These are phyloP conservation scores for Puya raimondii DNA, from an alignment of 176 grass and related monocot genomes.

Conservation along the genomic window DNA sequence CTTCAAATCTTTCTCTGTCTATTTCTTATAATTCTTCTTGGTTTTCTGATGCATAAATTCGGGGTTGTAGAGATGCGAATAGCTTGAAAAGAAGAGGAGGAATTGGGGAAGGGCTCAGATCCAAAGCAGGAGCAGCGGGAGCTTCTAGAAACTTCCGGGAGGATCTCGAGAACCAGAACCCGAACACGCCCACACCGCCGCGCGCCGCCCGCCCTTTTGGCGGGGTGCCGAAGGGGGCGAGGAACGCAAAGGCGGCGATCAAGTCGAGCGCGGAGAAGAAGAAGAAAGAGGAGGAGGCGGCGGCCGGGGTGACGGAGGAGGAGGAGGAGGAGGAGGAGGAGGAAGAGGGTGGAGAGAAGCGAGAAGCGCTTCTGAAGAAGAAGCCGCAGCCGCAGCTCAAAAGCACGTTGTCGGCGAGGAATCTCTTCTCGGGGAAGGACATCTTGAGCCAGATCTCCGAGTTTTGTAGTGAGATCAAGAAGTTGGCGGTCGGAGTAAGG, in stretches of 20 bases:
- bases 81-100: conserved; percentile 57
- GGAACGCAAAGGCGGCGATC: conserved; percentile 64
- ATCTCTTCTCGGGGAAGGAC: conserved; percentile 86
- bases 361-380: conserved; percentile 29
- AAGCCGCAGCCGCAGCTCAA: conserved; percentile 45
- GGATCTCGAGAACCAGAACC: conserved; percentile 80
- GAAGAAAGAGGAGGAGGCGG: conserved; percentile 23
- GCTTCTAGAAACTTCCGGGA: conserved; percentile 51
- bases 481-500: conserved; percentile 41
- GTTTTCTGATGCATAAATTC: background rate
- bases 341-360: conserved; percentile 34
- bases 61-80: conserved; percentile 13
- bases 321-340: conserved; percentile 36
- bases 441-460: conserved; percentile 86
- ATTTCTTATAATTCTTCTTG: too few species aligned
- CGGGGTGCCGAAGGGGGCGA: conserved; percentile 32
- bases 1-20: background rate
- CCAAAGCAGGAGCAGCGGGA: background rate
- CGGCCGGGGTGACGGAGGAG: conserved; percentile 22
- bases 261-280: conserved; percentile 70
- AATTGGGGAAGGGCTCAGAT: conserved; percentile 5
- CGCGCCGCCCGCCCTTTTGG: conserved; percentile 31
- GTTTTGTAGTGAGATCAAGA: conserved; percentile 89
- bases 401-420: conserved; percentile 93
- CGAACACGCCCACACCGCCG: conserved; percentile 43